These are phyloP conservation scores for Aspergillus sergii DNA, from an alignment of 2,329 filamentous ascomycete genomes.

Conservation along the genomic window DNA sequence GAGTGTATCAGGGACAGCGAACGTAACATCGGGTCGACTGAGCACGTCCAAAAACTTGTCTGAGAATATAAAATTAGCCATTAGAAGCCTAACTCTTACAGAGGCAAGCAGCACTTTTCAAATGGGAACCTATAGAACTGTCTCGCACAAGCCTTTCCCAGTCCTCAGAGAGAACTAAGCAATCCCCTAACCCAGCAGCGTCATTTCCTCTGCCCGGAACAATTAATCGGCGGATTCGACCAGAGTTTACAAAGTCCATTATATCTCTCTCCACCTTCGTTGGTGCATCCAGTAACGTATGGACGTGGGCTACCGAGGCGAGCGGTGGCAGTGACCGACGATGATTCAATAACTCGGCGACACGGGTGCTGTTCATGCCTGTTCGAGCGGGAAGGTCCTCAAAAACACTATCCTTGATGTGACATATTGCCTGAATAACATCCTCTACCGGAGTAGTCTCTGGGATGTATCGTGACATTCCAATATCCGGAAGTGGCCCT, in stretches of 20 bases:
- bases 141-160: slow-evolving; percentile 51
- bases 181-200: slow-evolving; percentile 59
- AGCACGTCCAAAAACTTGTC: slow-evolving; percentile 56
- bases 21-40: slow-evolving; percentile 48
- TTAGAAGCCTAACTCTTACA: too few species aligned
- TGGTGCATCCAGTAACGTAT: slow-evolving; percentile 58
- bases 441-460: slow-evolving; percentile 49
- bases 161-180: slow-evolving; percentile 56
- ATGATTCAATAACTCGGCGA: slow-evolving; percentile 61
- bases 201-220: slow-evolving; percentile 61
- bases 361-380: slow-evolving; percentile 65
- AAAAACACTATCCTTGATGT: slow-evolving; percentile 58
- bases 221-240: slow-evolving; percentile 56
- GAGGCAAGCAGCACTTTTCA: slow-evolving; percentile 34
- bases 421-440: slow-evolving; percentile 56
- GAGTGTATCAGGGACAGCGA: slow-evolving; percentile 47
- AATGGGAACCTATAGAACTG: slow-evolving; percentile 35
- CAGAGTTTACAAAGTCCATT: slow-evolving; percentile 53
- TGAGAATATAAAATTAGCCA: slow-evolving; percentile 19
- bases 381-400: slow-evolving; percentile 56
- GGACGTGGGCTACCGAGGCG: slow-evolving; percentile 62
- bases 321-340: slow-evolving; percentile 59
- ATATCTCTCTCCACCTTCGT: slow-evolving; percentile 64
- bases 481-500: slow-evolving; percentile 55
- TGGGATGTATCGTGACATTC: slow-evolving; percentile 53